Evolutionary conservation across 352 stramenopile genomes (phyloP).

Genomic region (Phytophthora idaei): DNA sequence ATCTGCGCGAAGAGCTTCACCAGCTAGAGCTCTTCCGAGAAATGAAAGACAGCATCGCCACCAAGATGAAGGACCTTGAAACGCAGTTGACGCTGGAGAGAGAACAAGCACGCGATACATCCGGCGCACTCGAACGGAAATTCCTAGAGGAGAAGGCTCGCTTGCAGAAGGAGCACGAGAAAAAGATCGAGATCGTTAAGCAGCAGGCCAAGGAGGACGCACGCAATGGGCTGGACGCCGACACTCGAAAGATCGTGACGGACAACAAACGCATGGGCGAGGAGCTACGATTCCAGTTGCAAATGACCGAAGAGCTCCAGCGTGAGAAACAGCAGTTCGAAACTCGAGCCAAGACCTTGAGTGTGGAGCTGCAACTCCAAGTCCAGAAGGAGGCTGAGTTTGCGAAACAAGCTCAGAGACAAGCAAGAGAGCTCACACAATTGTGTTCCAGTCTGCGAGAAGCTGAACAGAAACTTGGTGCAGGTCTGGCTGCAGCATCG

Average conservation of each 20-base stretch:
- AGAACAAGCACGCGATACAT: slow-evolving; percentile 54
- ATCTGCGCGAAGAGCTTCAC: slow-evolving; percentile 68
- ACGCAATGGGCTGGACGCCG: slow-evolving; percentile 87
- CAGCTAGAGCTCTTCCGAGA: slow-evolving; percentile 74
- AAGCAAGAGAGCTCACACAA: slow-evolving; percentile 77
- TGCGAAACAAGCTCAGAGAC: slow-evolving; percentile 76
- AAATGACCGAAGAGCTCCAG: slow-evolving; percentile 91
- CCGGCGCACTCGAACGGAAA: slow-evolving; percentile 83
- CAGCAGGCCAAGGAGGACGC: slow-evolving; percentile 90
- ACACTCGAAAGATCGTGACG: slow-evolving; percentile 92
- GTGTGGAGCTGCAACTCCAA: slow-evolving; percentile 80
- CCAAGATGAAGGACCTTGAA: slow-evolving; percentile 68
- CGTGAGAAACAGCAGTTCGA: slow-evolving; percentile 80
- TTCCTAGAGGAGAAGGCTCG: slow-evolving; percentile 89
- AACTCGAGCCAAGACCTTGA: slow-evolving; percentile 54
- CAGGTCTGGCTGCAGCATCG: slow-evolving; percentile 70
- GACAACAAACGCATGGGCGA: slow-evolving; percentile 94
- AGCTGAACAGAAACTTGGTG: slow-evolving; percentile 78
- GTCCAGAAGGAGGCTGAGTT: slow-evolving; percentile 90
- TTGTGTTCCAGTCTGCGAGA: slow-evolving; percentile 72
- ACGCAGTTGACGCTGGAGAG: slow-evolving; percentile 61
- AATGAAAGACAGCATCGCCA: slow-evolving; percentile 67
- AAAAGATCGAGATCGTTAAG: slow-evolving; percentile 86
- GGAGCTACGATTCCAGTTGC: slow-evolving; percentile 92
- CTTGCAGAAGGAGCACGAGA: slow-evolving; percentile 86